Evolutionary conservation across 2,329 filamentous ascomycete genomes (phyloP).

Genomic region (Colletotrichum limetticola): DNA sequence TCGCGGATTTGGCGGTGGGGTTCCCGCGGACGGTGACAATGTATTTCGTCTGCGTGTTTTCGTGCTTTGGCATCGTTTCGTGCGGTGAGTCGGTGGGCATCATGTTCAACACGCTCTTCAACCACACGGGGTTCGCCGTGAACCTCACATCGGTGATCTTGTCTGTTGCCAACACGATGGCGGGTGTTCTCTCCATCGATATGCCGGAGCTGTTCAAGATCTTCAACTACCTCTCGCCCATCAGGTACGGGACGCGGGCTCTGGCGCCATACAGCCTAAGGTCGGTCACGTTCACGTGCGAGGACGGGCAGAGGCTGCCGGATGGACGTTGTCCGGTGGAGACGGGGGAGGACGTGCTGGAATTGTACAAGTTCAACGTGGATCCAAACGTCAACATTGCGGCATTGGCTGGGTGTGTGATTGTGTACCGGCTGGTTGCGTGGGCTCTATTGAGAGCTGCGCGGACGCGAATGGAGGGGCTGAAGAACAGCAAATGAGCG

Average conservation of each 20-base stretch:
- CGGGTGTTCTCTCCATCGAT: constrained; percentile 76
- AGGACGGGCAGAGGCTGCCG: constrained; percentile 65
- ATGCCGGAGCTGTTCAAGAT: constrained; percentile 74
- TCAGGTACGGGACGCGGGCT: constrained; percentile 76
- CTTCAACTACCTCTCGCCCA: constrained; percentile 77
- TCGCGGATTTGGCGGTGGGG: constrained; percentile 73
- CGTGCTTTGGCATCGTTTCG: constrained; percentile 77
- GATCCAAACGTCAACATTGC: constrained; percentile 70
- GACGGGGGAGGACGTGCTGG: constrained; percentile 73
- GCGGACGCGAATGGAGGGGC: constrained; percentile 55
- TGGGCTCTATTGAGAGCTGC: constrained; percentile 66
- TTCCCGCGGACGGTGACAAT: constrained; percentile 71
- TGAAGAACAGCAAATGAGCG: constrained; percentile 48
- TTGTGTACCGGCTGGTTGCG: constrained; percentile 73
- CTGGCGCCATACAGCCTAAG: constrained; percentile 73
- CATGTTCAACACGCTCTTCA: constrained; percentile 82
- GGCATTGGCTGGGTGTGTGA: constrained; percentile 69
- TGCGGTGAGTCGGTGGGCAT: constrained; percentile 83
- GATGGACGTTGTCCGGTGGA: constrained; percentile 72
- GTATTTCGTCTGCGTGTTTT: constrained; percentile 75
- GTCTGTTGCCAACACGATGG: constrained; percentile 77
- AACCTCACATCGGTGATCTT: constrained; percentile 78
- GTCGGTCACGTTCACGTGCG: constrained; percentile 72
- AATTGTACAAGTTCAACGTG: constrained; percentile 73
- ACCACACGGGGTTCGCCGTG: constrained; percentile 80